These are phyloP conservation scores for Agaricus blazei DNA, from an alignment of 768 basidiomycete species.

Conservation along the genomic window DNA sequence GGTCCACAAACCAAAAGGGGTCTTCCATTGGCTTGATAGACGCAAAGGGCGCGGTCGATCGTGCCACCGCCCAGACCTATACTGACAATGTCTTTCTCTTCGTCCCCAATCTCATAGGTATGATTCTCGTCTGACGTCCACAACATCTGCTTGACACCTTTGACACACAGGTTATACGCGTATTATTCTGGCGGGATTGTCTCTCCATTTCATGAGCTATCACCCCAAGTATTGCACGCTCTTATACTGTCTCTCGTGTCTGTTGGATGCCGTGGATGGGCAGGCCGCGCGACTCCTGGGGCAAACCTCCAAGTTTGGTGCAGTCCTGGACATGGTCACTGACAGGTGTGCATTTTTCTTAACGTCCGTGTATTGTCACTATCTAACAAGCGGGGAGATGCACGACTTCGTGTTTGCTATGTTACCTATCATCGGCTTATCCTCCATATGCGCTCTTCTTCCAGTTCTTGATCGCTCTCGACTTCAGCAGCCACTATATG, in stretches of 20 bases:
- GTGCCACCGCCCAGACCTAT: slow-evolving; percentile 80
- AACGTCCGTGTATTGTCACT: not conserved
- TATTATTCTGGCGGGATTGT: slow-evolving; percentile 83
- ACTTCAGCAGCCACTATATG: slow-evolving; percentile 98
- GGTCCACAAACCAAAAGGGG: slow-evolving; percentile 33
- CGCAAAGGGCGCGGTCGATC: slow-evolving; percentile 81
- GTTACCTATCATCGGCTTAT: slow-evolving; percentile 89
- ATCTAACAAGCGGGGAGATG: slow-evolving; percentile 49
- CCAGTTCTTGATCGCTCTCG: slow-evolving; percentile 93
- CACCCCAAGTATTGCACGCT: slow-evolving; percentile 92
- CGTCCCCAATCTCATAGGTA: slow-evolving; percentile 93
- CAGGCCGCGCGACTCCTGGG: slow-evolving; percentile 83
- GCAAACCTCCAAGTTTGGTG: slow-evolving; percentile 95
- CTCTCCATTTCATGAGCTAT: slow-evolving; percentile 90
- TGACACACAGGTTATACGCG: slow-evolving; percentile 72
- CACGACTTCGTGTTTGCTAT: slow-evolving; percentile 92
- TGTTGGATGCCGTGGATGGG: slow-evolving; percentile 94
- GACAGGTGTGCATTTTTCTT: slow-evolving; percentile 65
- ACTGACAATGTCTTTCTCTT: slow-evolving; percentile 98
- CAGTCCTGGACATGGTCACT: slow-evolving; percentile 98
- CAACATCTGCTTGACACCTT: slow-evolving; percentile 8
- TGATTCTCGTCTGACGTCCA: slow-evolving; percentile 20
- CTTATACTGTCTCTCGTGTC: slow-evolving; percentile 83
- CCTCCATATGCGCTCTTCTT: slow-evolving; percentile 81
- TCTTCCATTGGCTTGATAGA: slow-evolving; percentile 68